These are phyloP conservation scores for Thelonectria rubi DNA, from an alignment of 2,329 filamentous ascomycete genomes.

Conservation along the genomic window DNA sequence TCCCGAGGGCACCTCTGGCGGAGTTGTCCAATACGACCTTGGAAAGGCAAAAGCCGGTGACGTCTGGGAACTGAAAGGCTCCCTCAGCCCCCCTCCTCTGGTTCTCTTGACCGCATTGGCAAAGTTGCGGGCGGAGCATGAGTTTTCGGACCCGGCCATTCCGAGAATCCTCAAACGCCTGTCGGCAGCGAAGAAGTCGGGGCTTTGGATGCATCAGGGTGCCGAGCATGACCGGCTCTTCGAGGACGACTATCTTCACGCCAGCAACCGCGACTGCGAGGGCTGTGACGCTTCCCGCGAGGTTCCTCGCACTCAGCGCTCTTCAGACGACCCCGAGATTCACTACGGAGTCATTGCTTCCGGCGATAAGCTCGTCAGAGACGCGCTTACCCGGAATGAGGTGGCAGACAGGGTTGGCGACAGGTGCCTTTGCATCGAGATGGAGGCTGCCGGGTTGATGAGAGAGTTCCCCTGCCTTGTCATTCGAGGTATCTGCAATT, in stretches of 20 bases:
- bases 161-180: slow-evolving; percentile 27
- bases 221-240: not conserved
- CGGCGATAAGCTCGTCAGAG: slow-evolving; percentile 33
- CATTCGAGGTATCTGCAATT: slow-evolving; percentile 50
- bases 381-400: slow-evolving; percentile 25
- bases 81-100: slow-evolving; percentile 22
- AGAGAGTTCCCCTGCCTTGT: slow-evolving; percentile 44
- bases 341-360: slow-evolving; percentile 35
- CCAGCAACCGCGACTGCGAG: slow-evolving; percentile 8
- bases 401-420: not conserved
- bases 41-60: slow-evolving; percentile 21
- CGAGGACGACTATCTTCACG: slow-evolving; percentile 15
- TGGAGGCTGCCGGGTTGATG: slow-evolving; percentile 46
- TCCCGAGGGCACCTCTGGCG: slow-evolving; percentile 24
- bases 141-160: slow-evolving; percentile 6
- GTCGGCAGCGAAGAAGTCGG: slow-evolving; percentile 22
- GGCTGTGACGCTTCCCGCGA: slow-evolving; percentile 1
- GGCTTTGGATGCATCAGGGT: not conserved
- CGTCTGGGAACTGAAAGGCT: slow-evolving; percentile 13
- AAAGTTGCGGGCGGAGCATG: slow-evolving; percentile 25
- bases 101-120: slow-evolving; percentile 26
- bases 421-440: slow-evolving; percentile 33
- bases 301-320: not conserved
- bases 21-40: slow-evolving; percentile 40
- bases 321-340: slow-evolving; percentile 27